Evolutionary conservation across 306 rosid genomes (phyloP), one percentile per base, ranked within the genome.

Genomic region (Cajanus cajan): DNA sequence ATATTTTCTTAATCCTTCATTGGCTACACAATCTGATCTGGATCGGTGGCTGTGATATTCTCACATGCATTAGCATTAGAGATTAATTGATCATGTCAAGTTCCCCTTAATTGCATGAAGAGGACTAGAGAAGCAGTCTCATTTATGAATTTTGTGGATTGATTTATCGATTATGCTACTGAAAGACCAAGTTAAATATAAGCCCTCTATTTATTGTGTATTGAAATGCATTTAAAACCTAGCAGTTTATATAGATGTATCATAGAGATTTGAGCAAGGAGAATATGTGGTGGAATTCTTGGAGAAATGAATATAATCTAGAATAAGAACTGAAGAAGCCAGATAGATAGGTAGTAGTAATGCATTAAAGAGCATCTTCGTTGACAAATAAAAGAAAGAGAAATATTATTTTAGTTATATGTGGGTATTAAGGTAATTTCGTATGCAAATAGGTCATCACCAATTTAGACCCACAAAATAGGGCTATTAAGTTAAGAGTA

Each of bases 21-120:
- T 77, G 73, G 63, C 59, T 68, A 8, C 9, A 78, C 79, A 87
- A 85, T 81, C 86, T 71, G 78, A 55, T 74, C 24, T 80, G 72
- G 73, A 45, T 75, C 79, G 9, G 50, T 71, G 73, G 66, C 82
- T 83, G 57, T 80, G 88, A 87, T 87, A 63, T 71, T 81, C 84
- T 83, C 91, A 83, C 91, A 73, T 84, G 91, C 78, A 47, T 77
- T 63, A 50, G 71, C 37, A 28, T 28, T 28, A 28, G 31, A 28
- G 31, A 28, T 28, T 28, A 25, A 73, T 67, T 67, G 13, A 22
- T 64, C 44, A n/a, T 78, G 37, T 36, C 22, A 52, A 64, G 28
- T 43, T 62, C 15, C 71, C 59, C 71, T n/a, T n/a, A n/a, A n/a
- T 8, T 63, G 28, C 19, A 63, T 8, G 84, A 51, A 25, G 83